A percentile compares a stretch with the other conserved stretches of the same genome.
Evolutionary conservation across 2,329 filamentous ascomycete species (phyloP).

Genomic region (Colletotrichum sp.): DNA sequence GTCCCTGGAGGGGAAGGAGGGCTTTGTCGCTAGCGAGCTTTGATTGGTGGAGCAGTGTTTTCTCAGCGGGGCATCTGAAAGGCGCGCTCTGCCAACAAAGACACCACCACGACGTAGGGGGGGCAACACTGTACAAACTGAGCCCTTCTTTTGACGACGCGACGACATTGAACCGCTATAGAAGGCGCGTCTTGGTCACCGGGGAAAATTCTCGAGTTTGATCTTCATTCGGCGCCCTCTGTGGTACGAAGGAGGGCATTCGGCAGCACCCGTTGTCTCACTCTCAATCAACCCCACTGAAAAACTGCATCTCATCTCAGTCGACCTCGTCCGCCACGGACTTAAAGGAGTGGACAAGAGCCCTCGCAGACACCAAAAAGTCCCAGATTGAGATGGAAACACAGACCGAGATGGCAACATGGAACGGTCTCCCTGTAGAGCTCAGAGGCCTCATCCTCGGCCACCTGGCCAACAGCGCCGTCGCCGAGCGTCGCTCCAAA

Average conservation of each 20-base stretch:
- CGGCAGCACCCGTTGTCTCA: background rate
- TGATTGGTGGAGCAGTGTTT: background rate
- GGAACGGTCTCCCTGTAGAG: constrained; percentile 22
- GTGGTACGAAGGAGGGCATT: background rate
- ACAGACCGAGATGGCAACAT: constrained; percentile 20
- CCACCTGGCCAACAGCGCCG: constrained; percentile 3
- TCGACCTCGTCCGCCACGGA: background rate
- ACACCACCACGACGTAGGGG: background rate
- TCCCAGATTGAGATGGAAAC: background rate
- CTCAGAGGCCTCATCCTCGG: constrained; percentile 18
- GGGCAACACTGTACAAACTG: background rate
- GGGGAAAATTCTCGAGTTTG: background rate
- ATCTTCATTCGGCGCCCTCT: background rate
- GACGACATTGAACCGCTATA: background rate
- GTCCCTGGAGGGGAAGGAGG: background rate
- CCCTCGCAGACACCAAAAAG: background rate
- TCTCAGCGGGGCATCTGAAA: background rate
- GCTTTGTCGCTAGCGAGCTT: background rate
- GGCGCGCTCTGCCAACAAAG: background rate
- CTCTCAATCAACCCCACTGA: constrained; percentile 1
- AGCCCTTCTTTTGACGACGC: constrained; percentile 1
- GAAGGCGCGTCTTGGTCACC: background rate
- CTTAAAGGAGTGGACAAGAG: background rate
- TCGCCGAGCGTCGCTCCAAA: background rate
- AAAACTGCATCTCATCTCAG: background rate